phyloP scores from a whole-genome alignment of 768 basidiomycete species.

The Tulasnella sp. region DNA sequence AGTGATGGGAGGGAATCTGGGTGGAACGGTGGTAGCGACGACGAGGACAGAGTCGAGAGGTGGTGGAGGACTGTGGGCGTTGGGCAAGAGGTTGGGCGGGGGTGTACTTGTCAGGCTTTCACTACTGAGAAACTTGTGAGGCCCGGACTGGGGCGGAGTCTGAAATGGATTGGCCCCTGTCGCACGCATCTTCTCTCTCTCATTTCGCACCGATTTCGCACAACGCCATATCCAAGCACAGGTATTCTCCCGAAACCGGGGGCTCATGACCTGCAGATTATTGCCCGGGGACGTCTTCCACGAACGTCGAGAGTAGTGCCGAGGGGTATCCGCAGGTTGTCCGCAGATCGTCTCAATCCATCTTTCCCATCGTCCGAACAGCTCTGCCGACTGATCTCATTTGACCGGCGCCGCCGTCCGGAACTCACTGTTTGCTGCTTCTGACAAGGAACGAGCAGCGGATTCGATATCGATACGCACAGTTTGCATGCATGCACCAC shows the following conservation, averaged over 20 bases:
- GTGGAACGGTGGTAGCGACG: background rate
- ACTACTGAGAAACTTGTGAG: constrained; percentile 1
- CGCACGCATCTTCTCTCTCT: too few species aligned
- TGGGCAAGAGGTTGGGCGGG: background rate
- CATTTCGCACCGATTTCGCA: constrained; percentile 5
- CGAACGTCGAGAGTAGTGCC: constrained; percentile 2
- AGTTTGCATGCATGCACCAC: background rate
- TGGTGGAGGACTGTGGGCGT: background rate
- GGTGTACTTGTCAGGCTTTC: constrained; percentile 8
- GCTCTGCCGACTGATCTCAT: constrained; percentile 10
- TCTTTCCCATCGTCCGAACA: constrained; percentile 5
- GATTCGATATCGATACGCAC: constrained; percentile 13
- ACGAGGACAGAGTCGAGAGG: background rate
- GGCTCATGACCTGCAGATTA: background rate
- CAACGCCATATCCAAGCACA: background rate
- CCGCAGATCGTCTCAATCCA: constrained; percentile 4
- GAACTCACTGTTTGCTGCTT: background rate
- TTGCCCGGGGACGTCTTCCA: background rate
- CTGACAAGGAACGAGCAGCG: background rate
- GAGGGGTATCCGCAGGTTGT: constrained; percentile 9
- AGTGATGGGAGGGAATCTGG: background rate
- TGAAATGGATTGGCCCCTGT: constrained; percentile 7
- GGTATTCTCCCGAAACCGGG: constrained; percentile 1
- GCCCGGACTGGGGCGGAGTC: constrained; percentile 6
- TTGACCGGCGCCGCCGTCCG: constrained; percentile 11